Base-by-base conservation (phyloP, 352 stramenopile genomes). In the Globisporangium megalacanthum region DNA sequence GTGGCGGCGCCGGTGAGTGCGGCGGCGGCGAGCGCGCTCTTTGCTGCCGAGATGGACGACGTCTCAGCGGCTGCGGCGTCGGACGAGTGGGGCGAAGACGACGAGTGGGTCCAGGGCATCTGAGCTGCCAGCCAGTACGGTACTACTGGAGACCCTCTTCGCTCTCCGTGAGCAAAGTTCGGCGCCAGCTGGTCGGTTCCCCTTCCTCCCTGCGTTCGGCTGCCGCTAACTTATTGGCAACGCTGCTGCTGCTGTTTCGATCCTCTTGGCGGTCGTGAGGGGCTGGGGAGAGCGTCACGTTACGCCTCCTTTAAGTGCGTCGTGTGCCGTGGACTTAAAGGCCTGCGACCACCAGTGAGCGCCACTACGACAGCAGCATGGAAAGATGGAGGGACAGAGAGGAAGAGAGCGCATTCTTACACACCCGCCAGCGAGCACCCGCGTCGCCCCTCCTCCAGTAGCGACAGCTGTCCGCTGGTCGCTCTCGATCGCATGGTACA, bases 81-180 rank as follows among this genome's bases (percentile, higher is more conserved):
- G 7, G 77, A 84, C 48, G 78, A 88, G 56, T 88, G 80, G 77
- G 83, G 80, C 41, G 78, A 90, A 55, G 83, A 90, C 61, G 83
- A 92, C 63, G 83, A 93, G 64, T 93, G 83, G 83, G 79, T 83
- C 29, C 80, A 89, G 61, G 70, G 75, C 52, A 82, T 88, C 53
- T 89, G 68, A 73, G 49, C 48, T 61, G 25, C 17, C 25, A 57
- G 41, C 15, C 15, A 20, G 5, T 11, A 3, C 39, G 8, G 41
- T 9, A 17, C 15, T 8, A 17, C 41, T 46, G n/a, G n/a, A n/a
- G n/a, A n/a, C n/a, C n/a, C n/a, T n/a, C n/a, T n/a, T n/a, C n/a
- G n/a, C n/a, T n/a, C n/a, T n/a, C n/a, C n/a, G n/a, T n/a, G n/a
- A n/a, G n/a, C n/a, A n/a, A n/a, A n/a, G n/a, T n/a, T n/a, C n/a